Evolutionary conservation across 2,329 filamentous ascomycete genomes (phyloP).

Genomic region (Cucurbitaria berberidis): DNA sequence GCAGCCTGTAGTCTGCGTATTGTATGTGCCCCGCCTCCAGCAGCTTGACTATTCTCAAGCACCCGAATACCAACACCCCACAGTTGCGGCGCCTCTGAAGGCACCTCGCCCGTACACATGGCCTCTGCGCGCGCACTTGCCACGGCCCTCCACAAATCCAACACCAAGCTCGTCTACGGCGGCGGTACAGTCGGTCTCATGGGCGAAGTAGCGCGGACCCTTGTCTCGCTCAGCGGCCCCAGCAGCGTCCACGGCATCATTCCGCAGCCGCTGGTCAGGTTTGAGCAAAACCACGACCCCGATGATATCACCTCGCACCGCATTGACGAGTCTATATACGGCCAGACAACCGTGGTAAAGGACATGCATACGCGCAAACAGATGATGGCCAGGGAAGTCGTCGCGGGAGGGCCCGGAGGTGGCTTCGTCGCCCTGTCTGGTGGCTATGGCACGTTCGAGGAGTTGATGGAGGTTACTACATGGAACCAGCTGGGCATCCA

Average conservation of each 20-base stretch:
- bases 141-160: conserved; percentile 72
- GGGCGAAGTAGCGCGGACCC: conserved; percentile 88
- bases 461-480: conserved; percentile 87
- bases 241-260: conserved; percentile 90
- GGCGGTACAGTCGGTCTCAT: conserved; percentile 94
- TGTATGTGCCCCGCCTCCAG: conserved; percentile 58
- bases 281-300: conserved; percentile 69
- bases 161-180: conserved; percentile 89
- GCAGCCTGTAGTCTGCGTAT: conserved; percentile 82
- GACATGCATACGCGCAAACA: conserved; percentile 98
- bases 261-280: conserved; percentile 79
- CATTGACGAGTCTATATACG: conserved; percentile 72
- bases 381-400: conserved; percentile 88
- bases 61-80: conserved; percentile 13
- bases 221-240: conserved; percentile 83
- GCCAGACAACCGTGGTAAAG: conserved; percentile 82
- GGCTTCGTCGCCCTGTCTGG: conserved; percentile 90
- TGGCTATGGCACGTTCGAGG: conserved; percentile 94
- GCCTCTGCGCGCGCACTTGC: conserved; percentile 80
- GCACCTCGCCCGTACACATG: conserved; percentile 75
- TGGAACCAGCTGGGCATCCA: conserved; percentile 99
- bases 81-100: conserved; percentile 81
- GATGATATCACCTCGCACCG: conserved; percentile 49
- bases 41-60: not conserved
- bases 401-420: conserved; percentile 78